These are phyloP conservation scores for Starmerella geochares DNA, from an alignment of 805 yeast genomes.

Conservation along the genomic window DNA sequence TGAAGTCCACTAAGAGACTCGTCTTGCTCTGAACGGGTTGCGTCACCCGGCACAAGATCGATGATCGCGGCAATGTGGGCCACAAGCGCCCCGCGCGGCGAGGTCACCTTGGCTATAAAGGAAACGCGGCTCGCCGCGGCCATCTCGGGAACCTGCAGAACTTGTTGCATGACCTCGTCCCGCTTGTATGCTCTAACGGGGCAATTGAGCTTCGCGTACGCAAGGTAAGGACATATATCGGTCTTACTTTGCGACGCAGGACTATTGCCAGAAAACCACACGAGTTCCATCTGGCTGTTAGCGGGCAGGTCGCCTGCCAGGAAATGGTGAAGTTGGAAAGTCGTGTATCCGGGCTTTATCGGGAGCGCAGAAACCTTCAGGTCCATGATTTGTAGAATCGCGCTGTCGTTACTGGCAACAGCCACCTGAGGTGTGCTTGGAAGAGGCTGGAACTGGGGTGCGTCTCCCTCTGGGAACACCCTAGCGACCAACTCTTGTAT, in stretches of 20 bases:
- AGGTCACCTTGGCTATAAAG: conserved; percentile 26
- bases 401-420: conserved; percentile 25
- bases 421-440: conserved; percentile 18
- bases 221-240: conserved; percentile 27
- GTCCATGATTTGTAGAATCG: conserved; percentile 23
- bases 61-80: conserved; percentile 24
- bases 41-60: conserved; percentile 17
- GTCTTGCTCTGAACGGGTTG: not conserved
- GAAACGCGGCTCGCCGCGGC: conserved; percentile 28
- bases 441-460: conserved; percentile 17
- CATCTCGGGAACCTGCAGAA: conserved; percentile 27
- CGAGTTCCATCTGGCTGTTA: conserved; percentile 23
- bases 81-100: conserved; percentile 23
- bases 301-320: conserved; percentile 24
- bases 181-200: conserved; percentile 22
- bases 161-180: conserved; percentile 18
- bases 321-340: conserved; percentile 23
- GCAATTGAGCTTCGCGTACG: conserved; percentile 26
- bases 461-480: conserved; percentile 16
- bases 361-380: conserved; percentile 28
- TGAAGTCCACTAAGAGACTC: not conserved
- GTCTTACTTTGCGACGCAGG: conserved; percentile 21
- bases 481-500: conserved; percentile 16
- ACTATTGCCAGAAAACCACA: conserved; percentile 20
- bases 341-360: conserved; percentile 26